Evolutionary conservation across 2,329 filamentous ascomycete species (phyloP).

Genomic region (Penicillium sp.): DNA sequence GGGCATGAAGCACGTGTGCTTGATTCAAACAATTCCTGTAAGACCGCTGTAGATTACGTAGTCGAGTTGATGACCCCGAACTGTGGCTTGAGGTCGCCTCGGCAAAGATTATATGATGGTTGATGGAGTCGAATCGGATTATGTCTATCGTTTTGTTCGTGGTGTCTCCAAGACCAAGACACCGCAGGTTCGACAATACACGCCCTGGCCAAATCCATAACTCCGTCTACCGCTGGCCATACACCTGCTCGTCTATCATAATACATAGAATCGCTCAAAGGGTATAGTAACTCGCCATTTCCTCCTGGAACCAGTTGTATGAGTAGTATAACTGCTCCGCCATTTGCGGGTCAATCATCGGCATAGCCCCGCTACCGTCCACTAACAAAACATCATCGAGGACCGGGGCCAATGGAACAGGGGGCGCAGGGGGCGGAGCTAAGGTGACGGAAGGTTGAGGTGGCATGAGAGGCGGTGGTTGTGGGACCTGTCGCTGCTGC

Average conservation of each 20-base stretch:
- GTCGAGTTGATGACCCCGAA: no score
- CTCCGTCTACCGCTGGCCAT: neutral
- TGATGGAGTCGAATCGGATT: no score
- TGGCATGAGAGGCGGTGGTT: slow-evolving; percentile 14
- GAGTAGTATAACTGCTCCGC: slow-evolving; percentile 39
- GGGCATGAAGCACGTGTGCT: no score
- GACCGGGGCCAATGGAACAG: slow-evolving; percentile 33
- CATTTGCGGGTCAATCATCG: slow-evolving; percentile 37
- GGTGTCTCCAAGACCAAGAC: no score
- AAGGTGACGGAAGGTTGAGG: slow-evolving; percentile 20
- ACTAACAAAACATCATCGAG: slow-evolving; percentile 38
- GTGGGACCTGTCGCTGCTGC: slow-evolving; percentile 15
- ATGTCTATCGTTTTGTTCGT: no score
- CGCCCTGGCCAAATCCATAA: neutral
- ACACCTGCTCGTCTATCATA: slow-evolving; percentile 5
- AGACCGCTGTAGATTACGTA: no score
- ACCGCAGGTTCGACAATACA: no score
- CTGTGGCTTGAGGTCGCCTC: no score
- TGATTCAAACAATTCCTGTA: no score
- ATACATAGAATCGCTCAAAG: slow-evolving; percentile 25
- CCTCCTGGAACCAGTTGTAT: slow-evolving; percentile 42
- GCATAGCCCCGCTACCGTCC: slow-evolving; percentile 30
- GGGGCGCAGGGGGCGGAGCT: slow-evolving; percentile 19
- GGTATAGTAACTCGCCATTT: slow-evolving; percentile 41
- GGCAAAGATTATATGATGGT: no score